Conservation (phyloP, 345 rosid species). For the Salix suchowensis region DNA sequence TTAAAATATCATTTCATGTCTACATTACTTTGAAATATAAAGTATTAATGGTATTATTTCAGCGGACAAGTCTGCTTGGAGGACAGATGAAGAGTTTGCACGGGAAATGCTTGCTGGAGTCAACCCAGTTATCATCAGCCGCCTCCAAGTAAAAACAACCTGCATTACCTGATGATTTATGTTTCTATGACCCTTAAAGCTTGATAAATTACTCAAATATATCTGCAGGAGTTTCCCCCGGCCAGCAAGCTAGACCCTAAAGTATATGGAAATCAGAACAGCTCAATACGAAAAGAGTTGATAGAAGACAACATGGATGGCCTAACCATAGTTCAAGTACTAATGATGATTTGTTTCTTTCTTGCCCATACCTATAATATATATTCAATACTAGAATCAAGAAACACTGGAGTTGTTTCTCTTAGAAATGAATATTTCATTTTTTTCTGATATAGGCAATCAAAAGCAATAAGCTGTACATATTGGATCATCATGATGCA, state of each 20-base stretch:
- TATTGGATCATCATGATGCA: constrained; percentile 77
- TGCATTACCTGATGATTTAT: background rate
- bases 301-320: constrained; percentile 61
- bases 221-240: constrained; percentile 71
- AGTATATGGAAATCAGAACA: constrained; percentile 60
- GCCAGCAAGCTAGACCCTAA: constrained; percentile 54
- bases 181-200: background rate
- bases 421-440: background rate
- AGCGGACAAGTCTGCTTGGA: constrained; percentile 65
- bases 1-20: background rate
- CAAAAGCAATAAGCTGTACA: constrained; percentile 48
- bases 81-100: constrained; percentile 66
- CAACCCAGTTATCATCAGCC: constrained; percentile 55
- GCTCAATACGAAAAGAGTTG: constrained; percentile 48
- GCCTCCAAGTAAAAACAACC: constrained; percentile 34
- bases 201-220: background rate
- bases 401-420: background rate
- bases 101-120: constrained; percentile 72
- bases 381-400: background rate
- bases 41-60: constrained; percentile 9
- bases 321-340: constrained; percentile 51
- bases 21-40: background rate
- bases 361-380: background rate
- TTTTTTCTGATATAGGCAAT: constrained; percentile 44
- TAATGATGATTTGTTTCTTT: background rate